Base-by-base conservation (phyloP, 345 rosid genomes). In the Balakata baccata region DNA sequence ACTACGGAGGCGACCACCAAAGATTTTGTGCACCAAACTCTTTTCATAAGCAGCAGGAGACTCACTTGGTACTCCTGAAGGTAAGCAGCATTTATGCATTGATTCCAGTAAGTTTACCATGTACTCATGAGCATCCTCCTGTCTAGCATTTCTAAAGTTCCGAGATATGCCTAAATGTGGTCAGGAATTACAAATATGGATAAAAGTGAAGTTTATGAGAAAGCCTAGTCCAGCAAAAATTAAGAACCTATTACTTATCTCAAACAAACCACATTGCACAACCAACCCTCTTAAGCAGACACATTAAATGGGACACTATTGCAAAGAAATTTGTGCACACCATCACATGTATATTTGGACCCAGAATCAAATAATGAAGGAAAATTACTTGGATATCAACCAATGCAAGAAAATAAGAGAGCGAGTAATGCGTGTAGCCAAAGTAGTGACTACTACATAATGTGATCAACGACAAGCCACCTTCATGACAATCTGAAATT, bases 61-160 rank as follows among this genome's bases (percentile, higher is more conserved):
- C 81, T 92, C 92, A 22, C 90, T 92, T 11, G 90, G 90, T 67
- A 95, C 94, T 75, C 99, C 98, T 45, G 92, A 92, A 39, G 99
- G 98, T 60, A 95, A 82, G 90, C 92, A 89, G 73, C 98, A 92
- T 77, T 91, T 95, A 76, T 95, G 98, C 99, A 95, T 95, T 50
- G 96, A 95, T 76, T 95, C 99, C 64, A 95, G 86, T 79, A 95
- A 78, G 84, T 85, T 92, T 74, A 95, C 91, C 99, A 95, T 92
- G 84, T 91, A 92, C 41, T 95, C 99, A 49, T 95, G 99, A 6
- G 99, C 99, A 83, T 95, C 99, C 81, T 95, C 98, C 78, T 92
- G 97, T 77, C 98, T 82, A 38, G 86, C 83, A 66, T 78, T 92
- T 74, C 93, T 84, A 75, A 95, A 92, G 81, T 84, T 92, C 59